Conservation (phyloP, 768 basidiomycete species). For the Mycena capillaripes region DNA sequence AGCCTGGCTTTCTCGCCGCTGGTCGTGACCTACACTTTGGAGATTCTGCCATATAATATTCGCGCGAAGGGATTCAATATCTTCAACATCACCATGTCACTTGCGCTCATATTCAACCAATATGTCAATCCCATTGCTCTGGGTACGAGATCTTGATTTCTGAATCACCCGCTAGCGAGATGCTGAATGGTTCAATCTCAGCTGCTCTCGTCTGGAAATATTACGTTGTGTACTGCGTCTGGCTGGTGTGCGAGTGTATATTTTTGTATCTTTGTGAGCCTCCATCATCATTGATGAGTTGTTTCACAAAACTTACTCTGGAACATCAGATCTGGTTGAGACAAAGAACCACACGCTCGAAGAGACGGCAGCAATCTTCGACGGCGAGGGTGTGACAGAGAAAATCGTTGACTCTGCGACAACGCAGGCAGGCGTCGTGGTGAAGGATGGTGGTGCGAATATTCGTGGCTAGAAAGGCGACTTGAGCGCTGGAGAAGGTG, state of each 20-base stretch:
- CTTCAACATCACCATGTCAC: conserved; percentile 83
- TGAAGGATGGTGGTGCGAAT: not conserved
- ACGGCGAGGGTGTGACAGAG: conserved; percentile 60
- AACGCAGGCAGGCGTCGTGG: conserved; percentile 38
- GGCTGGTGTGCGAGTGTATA: conserved; percentile 70
- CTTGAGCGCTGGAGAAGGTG: not conserved
- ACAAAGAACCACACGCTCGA: conserved; percentile 82
- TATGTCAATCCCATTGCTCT: conserved; percentile 89
- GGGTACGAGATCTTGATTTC: conserved; percentile 39
- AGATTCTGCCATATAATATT: conserved; percentile 86
- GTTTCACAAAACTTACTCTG: not conserved
- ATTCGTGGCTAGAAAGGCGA: not conserved
- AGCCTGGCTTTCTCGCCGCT: conserved; percentile 64
- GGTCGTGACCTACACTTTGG: conserved; percentile 88
- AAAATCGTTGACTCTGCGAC: conserved; percentile 49
- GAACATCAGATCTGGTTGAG: conserved; percentile 61
- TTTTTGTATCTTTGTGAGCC: conserved; percentile 7
- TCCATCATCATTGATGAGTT: not conserved
- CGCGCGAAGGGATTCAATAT: conserved; percentile 90
- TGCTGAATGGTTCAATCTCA: not conserved
- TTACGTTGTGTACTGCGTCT: conserved; percentile 81
- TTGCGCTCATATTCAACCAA: conserved; percentile 91
- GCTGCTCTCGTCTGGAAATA: conserved; percentile 75
- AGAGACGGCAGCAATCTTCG: conserved; percentile 85
- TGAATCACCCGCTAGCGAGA: not conserved